phyloP scores from a whole-genome alignment of 2,329 filamentous ascomycete genomes.

The Pseudovirgaria hyperparasitica region DNA sequence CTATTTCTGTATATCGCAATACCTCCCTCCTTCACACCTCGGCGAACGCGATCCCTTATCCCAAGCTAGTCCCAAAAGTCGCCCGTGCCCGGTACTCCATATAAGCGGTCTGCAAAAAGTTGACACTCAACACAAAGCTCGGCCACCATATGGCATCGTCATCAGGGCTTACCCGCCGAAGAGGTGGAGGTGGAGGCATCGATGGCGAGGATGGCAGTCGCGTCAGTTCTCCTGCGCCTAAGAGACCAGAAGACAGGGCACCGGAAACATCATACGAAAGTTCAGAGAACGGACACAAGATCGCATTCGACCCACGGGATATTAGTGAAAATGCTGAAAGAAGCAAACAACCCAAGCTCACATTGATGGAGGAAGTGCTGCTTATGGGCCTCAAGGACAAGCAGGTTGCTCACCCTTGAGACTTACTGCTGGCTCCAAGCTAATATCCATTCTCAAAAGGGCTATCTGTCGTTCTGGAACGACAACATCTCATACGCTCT shows the following conservation, averaged over 20 bases:
- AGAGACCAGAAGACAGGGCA: slow-evolving; percentile 44
- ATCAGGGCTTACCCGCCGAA: slow-evolving; percentile 59
- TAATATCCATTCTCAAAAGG: slow-evolving; percentile 38
- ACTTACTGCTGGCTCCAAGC: slow-evolving; percentile 6
- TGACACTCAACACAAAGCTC: no score
- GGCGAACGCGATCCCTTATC: no score
- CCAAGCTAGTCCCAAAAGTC: no score
- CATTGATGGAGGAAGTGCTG: slow-evolving; percentile 96
- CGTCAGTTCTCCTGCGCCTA: slow-evolving; percentile 51
- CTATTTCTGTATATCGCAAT: no score
- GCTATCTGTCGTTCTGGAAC: slow-evolving; percentile 99
- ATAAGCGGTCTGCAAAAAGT: no score
- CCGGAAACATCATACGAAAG: slow-evolving; percentile 78
- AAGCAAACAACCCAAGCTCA: slow-evolving; percentile 96
- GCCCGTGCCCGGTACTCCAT: no score
- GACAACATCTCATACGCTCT: slow-evolving; percentile 99
- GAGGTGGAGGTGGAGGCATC: slow-evolving; percentile 49
- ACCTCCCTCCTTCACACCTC: no score
- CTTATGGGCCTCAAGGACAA: slow-evolving; percentile 96
- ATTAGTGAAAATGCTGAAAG: slow-evolving; percentile 94
- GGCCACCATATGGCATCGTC: slow-evolving; percentile 45
- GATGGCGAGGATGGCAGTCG: slow-evolving; percentile 52
- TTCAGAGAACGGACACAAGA: slow-evolving; percentile 93
- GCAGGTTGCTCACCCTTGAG: slow-evolving; percentile 52
- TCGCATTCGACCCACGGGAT: slow-evolving; percentile 92